Evolutionary conservation across 805 yeast genomes (phyloP).

Genomic region (Ogataea parapolymorpha): DNA sequence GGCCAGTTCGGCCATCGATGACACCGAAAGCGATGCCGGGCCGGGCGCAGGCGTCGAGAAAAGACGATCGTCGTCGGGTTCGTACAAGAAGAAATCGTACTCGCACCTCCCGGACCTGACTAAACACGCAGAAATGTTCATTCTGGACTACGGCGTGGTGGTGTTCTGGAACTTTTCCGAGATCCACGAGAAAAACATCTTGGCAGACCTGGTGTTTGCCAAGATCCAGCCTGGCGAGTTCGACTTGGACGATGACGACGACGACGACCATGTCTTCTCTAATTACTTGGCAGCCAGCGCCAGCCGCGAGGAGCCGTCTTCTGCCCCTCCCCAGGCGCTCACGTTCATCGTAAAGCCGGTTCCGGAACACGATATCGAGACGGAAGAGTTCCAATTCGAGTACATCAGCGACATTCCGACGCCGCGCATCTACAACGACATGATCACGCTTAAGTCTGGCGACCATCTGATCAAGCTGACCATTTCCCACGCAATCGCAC

Average conservation of each 20-base stretch:
- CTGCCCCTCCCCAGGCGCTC: slow-evolving; percentile 12
- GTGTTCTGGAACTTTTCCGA: slow-evolving; percentile 97
- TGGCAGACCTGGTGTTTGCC: slow-evolving; percentile 87
- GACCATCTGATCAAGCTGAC: slow-evolving; percentile 91
- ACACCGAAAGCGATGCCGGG: slow-evolving; percentile 4
- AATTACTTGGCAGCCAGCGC: slow-evolving; percentile 1
- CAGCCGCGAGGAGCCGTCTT: slow-evolving; percentile 5
- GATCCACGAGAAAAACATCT: slow-evolving; percentile 84
- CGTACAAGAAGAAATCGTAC: slow-evolving; percentile 14
- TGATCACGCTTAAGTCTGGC: slow-evolving; percentile 85
- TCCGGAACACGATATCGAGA: slow-evolving; percentile 86
- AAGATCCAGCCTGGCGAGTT: slow-evolving; percentile 39
- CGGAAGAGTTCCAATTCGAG: slow-evolving; percentile 80
- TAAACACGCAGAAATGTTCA: slow-evolving; percentile 82
- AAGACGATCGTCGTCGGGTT: slow-evolving; percentile 14
- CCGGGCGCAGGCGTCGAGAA: background rate
- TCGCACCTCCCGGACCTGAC: slow-evolving; percentile 41
- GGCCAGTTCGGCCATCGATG: slow-evolving; percentile 6
- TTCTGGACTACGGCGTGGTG: slow-evolving; percentile 91
- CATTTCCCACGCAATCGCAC: slow-evolving; percentile 95
- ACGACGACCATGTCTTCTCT: slow-evolving; percentile 34
- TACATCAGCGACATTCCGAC: slow-evolving; percentile 47
- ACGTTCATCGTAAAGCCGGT: slow-evolving; percentile 66
- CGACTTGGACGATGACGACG: slow-evolving; percentile 38
- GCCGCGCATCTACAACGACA: slow-evolving; percentile 83